Evolutionary conservation across 2,329 filamentous ascomycete species (phyloP).

Genomic region (Teratosphaeria destructans): DNA sequence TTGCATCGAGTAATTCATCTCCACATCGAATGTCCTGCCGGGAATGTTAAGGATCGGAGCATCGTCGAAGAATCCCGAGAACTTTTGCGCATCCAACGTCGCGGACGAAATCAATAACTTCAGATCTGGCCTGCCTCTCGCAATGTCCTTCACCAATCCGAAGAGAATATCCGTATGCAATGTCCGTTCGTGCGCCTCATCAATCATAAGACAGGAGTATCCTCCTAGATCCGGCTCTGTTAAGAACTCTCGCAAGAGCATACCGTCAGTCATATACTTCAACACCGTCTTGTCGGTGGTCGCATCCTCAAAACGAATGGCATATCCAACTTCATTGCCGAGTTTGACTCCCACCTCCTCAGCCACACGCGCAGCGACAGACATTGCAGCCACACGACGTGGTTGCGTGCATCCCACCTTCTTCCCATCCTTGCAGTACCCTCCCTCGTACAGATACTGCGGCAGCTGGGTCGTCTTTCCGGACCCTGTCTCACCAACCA

Average conservation of each 20-base stretch:
- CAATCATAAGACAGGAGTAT: slow-evolving; percentile 88
- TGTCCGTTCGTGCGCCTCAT: slow-evolving; percentile 92
- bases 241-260: slow-evolving; percentile 82
- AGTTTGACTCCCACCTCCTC: slow-evolving; percentile 87
- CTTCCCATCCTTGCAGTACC: slow-evolving; percentile 71
- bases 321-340: slow-evolving; percentile 87
- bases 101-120: slow-evolving; percentile 89
- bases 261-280: slow-evolving; percentile 96
- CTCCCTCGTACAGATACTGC: slow-evolving; percentile 86
- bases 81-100: slow-evolving; percentile 88
- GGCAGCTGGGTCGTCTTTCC: slow-evolving; percentile 95
- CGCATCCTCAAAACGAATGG: slow-evolving; percentile 87
- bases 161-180: slow-evolving; percentile 84
- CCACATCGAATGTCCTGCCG: slow-evolving; percentile 77
- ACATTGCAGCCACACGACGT: slow-evolving; percentile 92
- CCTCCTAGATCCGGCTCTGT: slow-evolving; percentile 73
- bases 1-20: slow-evolving; percentile 80
- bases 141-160: slow-evolving; percentile 79
- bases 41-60: slow-evolving; percentile 93
- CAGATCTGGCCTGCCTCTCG: slow-evolving; percentile 69
- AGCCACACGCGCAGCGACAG: slow-evolving; percentile 87
- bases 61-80: slow-evolving; percentile 82
- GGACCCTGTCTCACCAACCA: slow-evolving; percentile 88
- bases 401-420: slow-evolving; percentile 93
- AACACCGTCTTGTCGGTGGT: slow-evolving; percentile 84